Conservation (phyloP, 2,329 filamentous ascomycete species). For the Fusarium napiforme region DNA sequence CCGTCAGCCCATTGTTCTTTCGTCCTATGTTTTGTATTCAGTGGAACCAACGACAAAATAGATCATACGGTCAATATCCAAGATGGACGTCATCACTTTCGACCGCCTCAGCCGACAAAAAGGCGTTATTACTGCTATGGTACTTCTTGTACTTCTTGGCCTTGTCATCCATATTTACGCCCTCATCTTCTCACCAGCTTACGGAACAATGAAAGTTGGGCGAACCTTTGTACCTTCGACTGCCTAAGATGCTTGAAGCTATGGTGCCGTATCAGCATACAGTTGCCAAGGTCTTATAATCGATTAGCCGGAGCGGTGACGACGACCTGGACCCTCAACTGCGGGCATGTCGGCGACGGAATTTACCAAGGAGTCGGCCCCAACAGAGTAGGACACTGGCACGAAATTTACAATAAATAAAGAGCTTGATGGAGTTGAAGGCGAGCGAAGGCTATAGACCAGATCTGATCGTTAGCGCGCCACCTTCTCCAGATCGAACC, state of each 20-base stretch:
- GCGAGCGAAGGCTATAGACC: neutral
- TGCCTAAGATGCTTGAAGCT: neutral
- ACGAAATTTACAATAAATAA: neutral
- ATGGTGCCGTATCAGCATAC: no score
- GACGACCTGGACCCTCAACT: no score
- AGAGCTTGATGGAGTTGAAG: neutral
- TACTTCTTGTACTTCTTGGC: neutral
- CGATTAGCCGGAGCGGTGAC: accelerated
- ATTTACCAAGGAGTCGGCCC: no score
- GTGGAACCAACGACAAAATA: neutral
- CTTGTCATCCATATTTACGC: neutral
- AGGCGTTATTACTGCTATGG: neutral
- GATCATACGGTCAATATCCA: neutral
- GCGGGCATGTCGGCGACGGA: no score
- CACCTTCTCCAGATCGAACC: neutral
- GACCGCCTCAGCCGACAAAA: neutral
- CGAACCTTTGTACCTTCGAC: neutral
- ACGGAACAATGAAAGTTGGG: neutral
- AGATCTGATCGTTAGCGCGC: no score
- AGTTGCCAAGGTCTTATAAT: accelerated
- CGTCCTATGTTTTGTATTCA: neutral
- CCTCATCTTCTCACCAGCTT: neutral
- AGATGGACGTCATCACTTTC: neutral
- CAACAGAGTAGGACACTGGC: accelerated
- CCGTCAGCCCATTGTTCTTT: neutral